Evolutionary conservation across 2,329 filamentous ascomycete genomes (phyloP).

Genomic region (Myriosclerotinia curreyana): DNA sequence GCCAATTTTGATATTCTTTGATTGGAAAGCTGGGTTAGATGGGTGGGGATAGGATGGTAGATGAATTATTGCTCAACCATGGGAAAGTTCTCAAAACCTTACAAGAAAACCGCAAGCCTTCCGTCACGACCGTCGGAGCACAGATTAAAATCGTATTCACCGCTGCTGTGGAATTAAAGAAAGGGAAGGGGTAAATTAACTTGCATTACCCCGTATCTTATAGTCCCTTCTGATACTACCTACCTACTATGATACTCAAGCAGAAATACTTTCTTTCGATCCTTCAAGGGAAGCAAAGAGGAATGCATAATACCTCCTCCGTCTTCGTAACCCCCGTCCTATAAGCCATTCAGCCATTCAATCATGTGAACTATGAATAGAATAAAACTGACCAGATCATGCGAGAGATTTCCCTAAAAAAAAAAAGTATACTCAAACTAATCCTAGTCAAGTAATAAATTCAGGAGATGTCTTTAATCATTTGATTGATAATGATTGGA

Average conservation of each 20-base stretch:
- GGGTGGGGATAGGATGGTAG: slow-evolving; percentile 1
- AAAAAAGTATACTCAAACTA: slow-evolving; percentile 7
- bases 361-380: slow-evolving; percentile 19
- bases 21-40: background rate
- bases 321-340: background rate
- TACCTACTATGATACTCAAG: background rate
- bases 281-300: background rate
- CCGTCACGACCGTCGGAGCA: slow-evolving; percentile 19
- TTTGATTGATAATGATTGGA: slow-evolving; percentile 1
- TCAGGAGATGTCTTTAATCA: slow-evolving; percentile 3
- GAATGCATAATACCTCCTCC: slow-evolving; percentile 1
- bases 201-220: slow-evolving; percentile 15
- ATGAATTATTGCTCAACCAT: slow-evolving; percentile 17
- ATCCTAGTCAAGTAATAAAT: slow-evolving; percentile 16
- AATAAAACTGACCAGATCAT: slow-evolving; percentile 17
- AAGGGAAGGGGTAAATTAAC: slow-evolving; percentile 1
- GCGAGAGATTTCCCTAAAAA: slow-evolving; percentile 19
- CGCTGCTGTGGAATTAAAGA: slow-evolving; percentile 20
- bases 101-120: slow-evolving; percentile 8
- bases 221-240: background rate
- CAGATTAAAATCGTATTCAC: slow-evolving; percentile 22
- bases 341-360: background rate
- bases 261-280: background rate
- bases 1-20: slow-evolving; percentile 14
- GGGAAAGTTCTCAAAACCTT: background rate